Evolutionary conservation across 2,329 filamentous ascomycete species (phyloP), one percentile per base, ranked within the genome.

Genomic region (Akanthomyces muscarius): DNA sequence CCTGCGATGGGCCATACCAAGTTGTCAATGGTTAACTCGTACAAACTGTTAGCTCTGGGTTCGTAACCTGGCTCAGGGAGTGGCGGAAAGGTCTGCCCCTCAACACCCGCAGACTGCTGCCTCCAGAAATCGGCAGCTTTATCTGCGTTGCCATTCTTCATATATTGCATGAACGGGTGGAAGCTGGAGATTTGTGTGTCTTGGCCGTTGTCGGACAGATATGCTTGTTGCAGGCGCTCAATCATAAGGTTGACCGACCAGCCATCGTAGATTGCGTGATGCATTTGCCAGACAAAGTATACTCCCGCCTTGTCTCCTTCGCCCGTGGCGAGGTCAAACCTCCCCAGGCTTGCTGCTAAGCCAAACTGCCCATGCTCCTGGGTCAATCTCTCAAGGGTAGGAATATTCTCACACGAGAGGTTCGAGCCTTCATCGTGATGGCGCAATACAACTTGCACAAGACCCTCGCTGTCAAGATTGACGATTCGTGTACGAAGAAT

Each of bases 241-340:
- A 70, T 45, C 4, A 71, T 59, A 11, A 81, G 69, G 4, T 75
- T 74, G 74, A 81, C 76, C 0, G 76, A 79, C 80, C 80, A 82
- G 18, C 81, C 81, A 61, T 84, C 82, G 61, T 83, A 84, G 0
- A 83, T 69, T 13, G 77, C 76, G 65, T 84, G 81, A 47, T 70
- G 69, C 18, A 68, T 63, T 13, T 59, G 59, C 66, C 63, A 70
- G 13, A 65, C 30, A 25, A 69, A 65, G 8, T 33, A 54, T 2
- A 53, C 30, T 10, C 18, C 16, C 33, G 16, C 28, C 7, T 36
- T 48, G 6, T 59, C 21, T 1, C 57, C 58, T n/a, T 47, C 52
- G 1, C 6, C 3, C 8, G 42, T 36, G 1, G 66, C 42, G 7
- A 67, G 48, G 4, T 44, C 56, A 44, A 63, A 64, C 13, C 61